These are phyloP conservation scores for Fusarium abutilonis DNA, from an alignment of 2,329 filamentous ascomycete species.

Conservation along the genomic window DNA sequence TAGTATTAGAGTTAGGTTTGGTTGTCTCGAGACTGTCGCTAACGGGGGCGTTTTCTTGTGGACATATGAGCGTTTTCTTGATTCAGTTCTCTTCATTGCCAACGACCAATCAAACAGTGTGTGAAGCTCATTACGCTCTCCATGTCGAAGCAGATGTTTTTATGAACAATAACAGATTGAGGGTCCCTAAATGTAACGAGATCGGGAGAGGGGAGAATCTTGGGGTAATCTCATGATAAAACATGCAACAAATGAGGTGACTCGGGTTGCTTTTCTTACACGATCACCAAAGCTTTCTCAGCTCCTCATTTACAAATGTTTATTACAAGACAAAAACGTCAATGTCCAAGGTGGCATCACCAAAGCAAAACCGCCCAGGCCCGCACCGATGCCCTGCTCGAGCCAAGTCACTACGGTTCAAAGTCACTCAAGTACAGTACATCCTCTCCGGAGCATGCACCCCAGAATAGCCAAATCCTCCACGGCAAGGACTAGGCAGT, in stretches of 20 bases:
- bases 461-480: constrained; percentile 18
- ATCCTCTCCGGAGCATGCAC: constrained; percentile 27
- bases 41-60: not conserved
- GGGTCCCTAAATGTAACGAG: no score
- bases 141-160: not conserved
- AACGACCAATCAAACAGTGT: not conserved
- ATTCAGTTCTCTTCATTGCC: not conserved
- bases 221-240: no score
- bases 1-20: no score
- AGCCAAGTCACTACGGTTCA: not conserved
- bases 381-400: constrained; percentile 5
- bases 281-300: not conserved
- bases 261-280: not conserved
- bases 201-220: no score
- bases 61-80: not conserved
- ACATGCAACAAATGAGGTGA: no score
- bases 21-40: no score
- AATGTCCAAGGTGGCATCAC: not conserved
- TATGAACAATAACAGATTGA: no score
- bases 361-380: no score
- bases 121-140: constrained; percentile 1
- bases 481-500: not conserved
- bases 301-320: not conserved
- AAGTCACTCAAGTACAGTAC: constrained; percentile 36
- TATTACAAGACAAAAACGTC: not conserved